Evolutionary conservation across 1,139 yeast species (phyloP), one percentile per base, ranked within the genome.

Genomic region (Magnusiomyces magnusii): DNA sequence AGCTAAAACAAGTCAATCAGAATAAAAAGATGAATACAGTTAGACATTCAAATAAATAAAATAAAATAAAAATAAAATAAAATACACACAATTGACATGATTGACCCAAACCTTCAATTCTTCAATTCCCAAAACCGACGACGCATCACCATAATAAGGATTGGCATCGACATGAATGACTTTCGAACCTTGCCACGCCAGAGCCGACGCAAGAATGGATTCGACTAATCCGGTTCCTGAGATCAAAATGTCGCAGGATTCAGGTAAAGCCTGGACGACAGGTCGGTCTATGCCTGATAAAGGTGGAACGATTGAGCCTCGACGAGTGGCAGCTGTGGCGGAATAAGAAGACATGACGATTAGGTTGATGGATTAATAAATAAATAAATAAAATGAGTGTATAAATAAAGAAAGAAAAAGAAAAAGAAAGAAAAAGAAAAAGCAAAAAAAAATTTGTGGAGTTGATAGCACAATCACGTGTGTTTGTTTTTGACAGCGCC

Each of bases 101-200:
- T 78, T 76, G 56, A 89, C 89, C 97, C 98, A 91, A 57, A 79
- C 77, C 68, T 86, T 84, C 64, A 91, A 74, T 72, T 92, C 96
- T 66, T 89, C 96, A 56, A 90, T 83, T 27, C 96, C 87, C 61
- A 93, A 75, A 17, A 97, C 87, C 3, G 97, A 92, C 52, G 85
- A 80, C 56, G 86, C 80, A 70, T 91, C 98, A 15, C 99, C 99
- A 68, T 93, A 93, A 71, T 87, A 86, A 47, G 82, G 79, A 67
- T 89, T 86, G 59, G 83, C 78, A 71, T 93, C 99, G 54, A 93
- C 83, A 71, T 93, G 99, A 58, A 93, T 77, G 21, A 93, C 97
- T 63, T 80, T 84, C 21, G 93, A 85, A 17, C 98, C 98, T 68
- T 90, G 97, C 98, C 99, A 93, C 19, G 97, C 87, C 58, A 93